Evolutionary conservation across 305 asterid genomes (phyloP), one percentile per base, ranked within the genome.

Genomic region (Euphrasia arctica): DNA sequence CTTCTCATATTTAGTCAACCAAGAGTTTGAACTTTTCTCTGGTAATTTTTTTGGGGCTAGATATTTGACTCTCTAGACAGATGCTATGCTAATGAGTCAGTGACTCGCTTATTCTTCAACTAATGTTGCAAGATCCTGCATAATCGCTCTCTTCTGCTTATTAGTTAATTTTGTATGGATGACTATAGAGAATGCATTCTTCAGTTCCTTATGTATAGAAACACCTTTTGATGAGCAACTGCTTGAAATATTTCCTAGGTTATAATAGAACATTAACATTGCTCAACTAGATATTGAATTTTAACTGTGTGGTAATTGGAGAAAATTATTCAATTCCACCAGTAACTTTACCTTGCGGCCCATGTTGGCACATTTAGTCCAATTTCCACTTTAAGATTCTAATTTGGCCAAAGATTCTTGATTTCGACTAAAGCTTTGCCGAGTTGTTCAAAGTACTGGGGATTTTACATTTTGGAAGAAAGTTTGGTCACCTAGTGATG

Each of bases 201-300:
- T 64, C 60, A 43, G 64, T 60, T 47, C 62, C 29, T 22, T 47
- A 10, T 58, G 25, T 32, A 59, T 39, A 42, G 52, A 63, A 61
- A 18, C 39, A 7, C 54, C 50, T 60, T 55, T 47, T 56, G 42
- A 7, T 10, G 48, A 41, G 47, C 32, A 57, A 36, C 28, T 39
- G 65, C 64, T 63, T 50, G 51, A 28, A 49, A 48, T 27, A 14
- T 67, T 67, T 51, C 6, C 25, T 51, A 51, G 58, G 59, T 58
- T 18, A 36, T 69, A 41, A 41, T 62, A 48, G 11, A 39, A 25
- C 41, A 34, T 42, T 59, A 8, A 25, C 48, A 34, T 42, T 59
- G 4, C 22, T 60, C 64, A 48, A 54, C 50, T 49, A 27, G 13
- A 51, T 29, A 13, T 71, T 54, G 14, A 18, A 45, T 29, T 29